Evolutionary conservation across 768 basidiomycete species (phyloP).

Genomic region (Russula ochroleuca): DNA sequence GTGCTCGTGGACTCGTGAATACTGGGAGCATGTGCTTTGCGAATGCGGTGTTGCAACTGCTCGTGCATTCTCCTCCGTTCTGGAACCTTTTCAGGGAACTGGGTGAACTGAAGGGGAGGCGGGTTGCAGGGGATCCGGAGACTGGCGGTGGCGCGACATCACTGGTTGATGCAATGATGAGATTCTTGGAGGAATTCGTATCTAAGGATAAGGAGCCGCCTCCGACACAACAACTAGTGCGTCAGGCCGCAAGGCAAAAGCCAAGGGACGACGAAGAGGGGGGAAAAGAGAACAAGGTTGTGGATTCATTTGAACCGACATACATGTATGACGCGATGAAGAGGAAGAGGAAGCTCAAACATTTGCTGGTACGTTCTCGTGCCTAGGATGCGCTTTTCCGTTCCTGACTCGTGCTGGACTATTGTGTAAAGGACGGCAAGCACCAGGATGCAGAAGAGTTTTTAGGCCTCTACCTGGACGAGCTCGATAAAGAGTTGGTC

Average conservation of each 20-base stretch:
- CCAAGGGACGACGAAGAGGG: background rate
- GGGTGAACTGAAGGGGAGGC: no score
- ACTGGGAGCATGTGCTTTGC: no score
- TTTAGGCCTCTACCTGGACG: background rate
- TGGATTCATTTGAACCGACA: background rate
- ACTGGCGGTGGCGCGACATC: background rate
- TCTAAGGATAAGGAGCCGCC: background rate
- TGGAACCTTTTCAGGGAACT: no score
- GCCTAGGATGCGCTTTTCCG: background rate
- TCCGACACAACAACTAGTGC: background rate
- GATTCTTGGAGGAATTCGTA: background rate
- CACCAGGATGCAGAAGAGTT: background rate
- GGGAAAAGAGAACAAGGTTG: no score
- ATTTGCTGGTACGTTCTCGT: background rate
- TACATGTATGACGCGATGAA: background rate
- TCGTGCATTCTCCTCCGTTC: no score
- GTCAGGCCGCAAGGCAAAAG: background rate
- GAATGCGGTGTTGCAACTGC: no score
- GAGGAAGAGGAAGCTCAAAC: background rate
- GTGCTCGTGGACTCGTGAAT: no score
- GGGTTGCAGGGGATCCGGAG: no score
- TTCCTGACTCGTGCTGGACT: background rate
- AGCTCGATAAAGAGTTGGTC: background rate
- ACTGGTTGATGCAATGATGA: background rate
- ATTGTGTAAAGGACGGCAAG: background rate